Percentiles rank a stretch among this genome's conserved stretches.
Evolutionary conservation across 495 filamentous ascomycete species (phyloP).

Genomic region (Aspergillus asperescens): DNA sequence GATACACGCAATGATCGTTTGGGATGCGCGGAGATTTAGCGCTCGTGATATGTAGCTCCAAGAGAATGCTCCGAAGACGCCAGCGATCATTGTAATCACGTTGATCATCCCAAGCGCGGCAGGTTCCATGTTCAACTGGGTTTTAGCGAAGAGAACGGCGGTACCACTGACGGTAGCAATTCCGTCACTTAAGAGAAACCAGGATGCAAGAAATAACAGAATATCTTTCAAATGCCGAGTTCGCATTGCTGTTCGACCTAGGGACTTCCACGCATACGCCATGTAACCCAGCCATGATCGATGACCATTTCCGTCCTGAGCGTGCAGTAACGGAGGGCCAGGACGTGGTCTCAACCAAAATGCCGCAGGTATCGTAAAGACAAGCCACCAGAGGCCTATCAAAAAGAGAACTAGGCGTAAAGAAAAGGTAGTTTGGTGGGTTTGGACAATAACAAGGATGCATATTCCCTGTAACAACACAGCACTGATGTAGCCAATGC

Average conservation of each 20-base stretch:
- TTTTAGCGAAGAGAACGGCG: conserved; percentile 93
- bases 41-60: conserved; percentile 72
- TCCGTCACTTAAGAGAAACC: conserved; percentile 91
- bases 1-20: conserved; percentile 89
- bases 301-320: conserved; percentile 31
- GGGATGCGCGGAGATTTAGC: conserved; percentile 63
- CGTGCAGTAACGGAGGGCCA: conserved; percentile 64
- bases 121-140: conserved; percentile 80
- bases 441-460: conserved; percentile 63
- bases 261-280: conserved; percentile 74
- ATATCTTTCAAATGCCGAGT: conserved; percentile 81
- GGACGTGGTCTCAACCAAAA: conserved; percentile 88
- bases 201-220: conserved; percentile 79
- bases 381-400: conserved; percentile 91
- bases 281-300: conserved; percentile 60
- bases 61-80: conserved; percentile 80
- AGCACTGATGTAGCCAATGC: conserved; percentile 82
- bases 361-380: conserved; percentile 84
- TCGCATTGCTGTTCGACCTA: conserved; percentile 71
- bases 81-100: conserved; percentile 77
- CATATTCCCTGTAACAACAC: conserved; percentile 72
- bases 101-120: conserved; percentile 89
- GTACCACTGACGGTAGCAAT: conserved; percentile 95
- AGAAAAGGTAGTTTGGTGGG: conserved; percentile 69
- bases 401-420: conserved; percentile 79